Evolutionary conservation across 2,329 filamentous ascomycete genomes (phyloP), one percentile per base, ranked within the genome.

Genomic region (Sarocladium strictum): DNA sequence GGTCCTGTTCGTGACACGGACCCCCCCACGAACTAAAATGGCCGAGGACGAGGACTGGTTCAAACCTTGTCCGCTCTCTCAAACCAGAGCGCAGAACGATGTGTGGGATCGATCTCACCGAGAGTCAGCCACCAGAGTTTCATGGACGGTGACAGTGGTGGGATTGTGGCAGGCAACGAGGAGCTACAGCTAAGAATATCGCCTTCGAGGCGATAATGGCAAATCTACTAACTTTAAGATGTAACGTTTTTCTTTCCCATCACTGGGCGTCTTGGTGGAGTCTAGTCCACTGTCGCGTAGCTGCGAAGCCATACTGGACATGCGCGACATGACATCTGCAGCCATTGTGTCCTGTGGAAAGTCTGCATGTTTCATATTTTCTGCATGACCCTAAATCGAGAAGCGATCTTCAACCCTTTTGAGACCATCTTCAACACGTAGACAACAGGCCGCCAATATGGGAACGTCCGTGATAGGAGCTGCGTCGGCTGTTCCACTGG

Each of bases 291-390:
- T 12, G 29, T 32, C 29, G 29, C 29, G 6, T 12, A 32, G 12
- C 12, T 12, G 29, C 29, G 29, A 7, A 12, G 6, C 29, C 29
- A 32, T 12, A 6, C n/a, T n/a, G 19, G 35, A 38, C 4, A 43
- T 43, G 43, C 43, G 24, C 3, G 29, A 7, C 43, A 47, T 29
- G 23, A n/a, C n/a, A 47, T 47, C 23, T 47, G 43, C 43, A 47
- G 27, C 21, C 12, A 4, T 4, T 10, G n/a, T n/a, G 24, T 15
- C 10, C 5, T 11, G 43, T 10, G 7, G 3, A 27, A 12, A 47
- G 24, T 15, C 21, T 47, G 43, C 43, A 47, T 47, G 43, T 47
- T 47, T 47, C 43, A 47, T 47, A 47, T 10, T 27, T 15, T 47
- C 24, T 47, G 24, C 43, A 47, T 27, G 43, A 47, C 24, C 21